These are phyloP conservation scores for Knoxdaviesia proteae DNA, from an alignment of 2,329 filamentous ascomycete species.

Conservation along the genomic window DNA sequence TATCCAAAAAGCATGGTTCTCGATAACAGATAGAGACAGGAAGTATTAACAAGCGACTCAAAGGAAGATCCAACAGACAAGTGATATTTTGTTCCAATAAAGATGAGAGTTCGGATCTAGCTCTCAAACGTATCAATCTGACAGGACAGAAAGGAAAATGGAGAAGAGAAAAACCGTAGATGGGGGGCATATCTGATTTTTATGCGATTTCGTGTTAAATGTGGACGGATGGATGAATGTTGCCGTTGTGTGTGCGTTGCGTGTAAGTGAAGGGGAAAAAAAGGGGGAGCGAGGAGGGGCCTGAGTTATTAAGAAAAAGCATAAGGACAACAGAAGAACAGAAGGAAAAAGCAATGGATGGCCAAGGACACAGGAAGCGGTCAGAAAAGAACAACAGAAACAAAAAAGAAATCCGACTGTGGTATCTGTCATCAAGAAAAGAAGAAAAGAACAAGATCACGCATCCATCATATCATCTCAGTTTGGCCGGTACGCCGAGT, in stretches of 20 bases:
- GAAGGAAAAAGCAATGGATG: not conserved
- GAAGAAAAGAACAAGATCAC: not conserved
- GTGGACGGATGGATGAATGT: not conserved
- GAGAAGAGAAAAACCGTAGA: not conserved
- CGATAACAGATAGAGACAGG: too few species aligned
- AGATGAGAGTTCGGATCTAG: too few species aligned
- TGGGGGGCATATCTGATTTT: not conserved
- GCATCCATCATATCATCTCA: not conserved
- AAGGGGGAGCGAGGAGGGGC: not conserved
- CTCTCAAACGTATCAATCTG: too few species aligned
- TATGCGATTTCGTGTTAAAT: not conserved
- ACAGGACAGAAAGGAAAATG: not conserved
- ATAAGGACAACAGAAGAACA: not conserved
- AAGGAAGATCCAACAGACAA: too few species aligned
- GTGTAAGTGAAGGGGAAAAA: not conserved
- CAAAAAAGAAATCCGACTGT: not conserved
- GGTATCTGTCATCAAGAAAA: not conserved
- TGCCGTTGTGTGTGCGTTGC: not conserved
- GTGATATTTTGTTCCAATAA: too few species aligned
- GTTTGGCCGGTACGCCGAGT: conserved; percentile 5
- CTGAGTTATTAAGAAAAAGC: not conserved
- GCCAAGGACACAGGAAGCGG: not conserved
- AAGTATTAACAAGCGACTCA: too few species aligned
- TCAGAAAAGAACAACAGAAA: not conserved
- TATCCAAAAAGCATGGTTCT: too few species aligned